A percentile compares a stretch with the other conserved stretches of the same genome.
Conservation (phyloP, 805 yeast genomes). For the Wickerhamiella allomyrinae region DNA sequence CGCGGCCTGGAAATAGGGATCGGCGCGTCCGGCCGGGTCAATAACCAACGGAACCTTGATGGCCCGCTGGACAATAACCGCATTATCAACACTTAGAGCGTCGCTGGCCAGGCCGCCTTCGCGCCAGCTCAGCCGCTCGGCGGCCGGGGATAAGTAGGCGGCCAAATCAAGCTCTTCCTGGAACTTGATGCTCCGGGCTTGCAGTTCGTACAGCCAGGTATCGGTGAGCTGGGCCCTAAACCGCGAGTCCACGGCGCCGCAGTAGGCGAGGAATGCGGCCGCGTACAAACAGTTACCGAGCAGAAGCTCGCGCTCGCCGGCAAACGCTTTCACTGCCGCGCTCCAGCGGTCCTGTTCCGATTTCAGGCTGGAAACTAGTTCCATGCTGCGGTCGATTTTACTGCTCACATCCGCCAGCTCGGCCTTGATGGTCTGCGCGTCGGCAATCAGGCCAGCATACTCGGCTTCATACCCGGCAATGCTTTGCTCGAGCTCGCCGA, state of each 20-base stretch:
- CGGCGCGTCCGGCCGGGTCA: constrained; percentile 49
- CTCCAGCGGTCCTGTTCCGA: constrained; percentile 66
- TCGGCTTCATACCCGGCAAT: constrained; percentile 52
- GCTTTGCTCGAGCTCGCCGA: constrained; percentile 51
- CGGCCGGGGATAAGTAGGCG: not conserved
- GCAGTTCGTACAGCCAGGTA: constrained; percentile 28
- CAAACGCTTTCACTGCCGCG: constrained; percentile 38
- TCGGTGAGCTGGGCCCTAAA: constrained; percentile 28
- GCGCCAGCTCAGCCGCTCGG: constrained; percentile 37
- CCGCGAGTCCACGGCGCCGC: constrained; percentile 43
- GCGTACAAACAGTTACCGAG: constrained; percentile 54
- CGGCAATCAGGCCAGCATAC: constrained; percentile 65
- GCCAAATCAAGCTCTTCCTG: constrained; percentile 18
- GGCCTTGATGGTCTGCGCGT: constrained; percentile 55
- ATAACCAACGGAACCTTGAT: constrained; percentile 41
- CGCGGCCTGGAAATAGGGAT: not conserved
- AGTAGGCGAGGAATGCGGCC: constrained; percentile 47
- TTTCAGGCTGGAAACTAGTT: constrained; percentile 47
- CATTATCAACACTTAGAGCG: constrained; percentile 48
- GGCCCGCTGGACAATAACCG: constrained; percentile 33
- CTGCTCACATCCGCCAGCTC: constrained; percentile 51
- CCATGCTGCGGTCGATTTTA: constrained; percentile 48
- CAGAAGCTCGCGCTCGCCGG: constrained; percentile 30
- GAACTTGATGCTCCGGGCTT: constrained; percentile 26
- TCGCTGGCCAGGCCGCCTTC: constrained; percentile 41